These are phyloP conservation scores for Phlyctochytrium bullatum DNA, from an alignment of 192 early-diverging fungal genomes.

Conservation along the genomic window DNA sequence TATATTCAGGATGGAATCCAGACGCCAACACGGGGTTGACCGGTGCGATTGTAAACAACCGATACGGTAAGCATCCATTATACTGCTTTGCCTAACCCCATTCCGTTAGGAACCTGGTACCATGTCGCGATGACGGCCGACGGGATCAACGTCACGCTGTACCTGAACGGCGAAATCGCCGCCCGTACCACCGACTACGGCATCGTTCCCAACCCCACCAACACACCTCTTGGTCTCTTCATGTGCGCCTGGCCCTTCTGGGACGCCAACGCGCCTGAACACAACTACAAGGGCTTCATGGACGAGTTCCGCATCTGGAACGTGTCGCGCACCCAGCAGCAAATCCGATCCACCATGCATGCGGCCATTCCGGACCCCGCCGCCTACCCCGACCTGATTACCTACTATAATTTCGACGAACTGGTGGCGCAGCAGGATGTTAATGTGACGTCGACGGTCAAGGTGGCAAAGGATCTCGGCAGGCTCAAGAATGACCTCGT, in stretches of 20 bases:
- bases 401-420: conserved; percentile 17
- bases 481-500: neutral
- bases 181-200: neutral
- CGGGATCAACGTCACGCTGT: neutral
- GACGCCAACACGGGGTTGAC: neutral
- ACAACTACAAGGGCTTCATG: conserved; percentile 13
- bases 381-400: conserved; percentile 3
- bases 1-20: conserved; percentile 13
- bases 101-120: conserved; percentile 12
- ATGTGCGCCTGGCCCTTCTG: conserved; percentile 17
- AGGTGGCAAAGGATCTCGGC: neutral
- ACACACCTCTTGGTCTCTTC: conserved; percentile 8
- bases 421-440: neutral
- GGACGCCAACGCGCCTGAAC: conserved; percentile 3
- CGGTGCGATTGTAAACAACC: neutral
- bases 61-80: conserved; percentile 1
- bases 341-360: conserved; percentile 14
- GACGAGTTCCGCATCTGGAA: conserved; percentile 18
- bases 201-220: neutral
- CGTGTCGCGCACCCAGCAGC: conserved; percentile 5
- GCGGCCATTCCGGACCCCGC: neutral
- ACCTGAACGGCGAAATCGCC: conserved; percentile 12
- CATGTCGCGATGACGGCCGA: conserved; percentile 15
- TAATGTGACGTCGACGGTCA: neutral
- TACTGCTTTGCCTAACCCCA: conserved; percentile 1